Conservation (phyloP, 2,329 filamentous ascomycete species). For the Penicillium hesseltinei region DNA sequence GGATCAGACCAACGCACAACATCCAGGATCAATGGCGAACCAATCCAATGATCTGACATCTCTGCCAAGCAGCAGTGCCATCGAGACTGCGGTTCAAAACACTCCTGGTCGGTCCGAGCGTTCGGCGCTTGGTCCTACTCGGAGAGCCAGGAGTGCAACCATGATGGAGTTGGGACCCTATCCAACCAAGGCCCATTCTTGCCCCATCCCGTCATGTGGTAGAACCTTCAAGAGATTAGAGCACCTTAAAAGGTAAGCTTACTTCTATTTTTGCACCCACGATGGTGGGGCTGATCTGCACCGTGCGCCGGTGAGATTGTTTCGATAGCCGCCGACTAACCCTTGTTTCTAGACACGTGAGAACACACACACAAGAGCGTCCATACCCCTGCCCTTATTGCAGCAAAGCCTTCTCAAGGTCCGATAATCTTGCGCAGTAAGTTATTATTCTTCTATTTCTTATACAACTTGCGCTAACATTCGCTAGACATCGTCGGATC, state of each 20-base stretch:
- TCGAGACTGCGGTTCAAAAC: conserved; percentile 54
- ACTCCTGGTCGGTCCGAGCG: conserved; percentile 59
- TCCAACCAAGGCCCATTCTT: conserved; percentile 96
- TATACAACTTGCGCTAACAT: conserved; percentile 36
- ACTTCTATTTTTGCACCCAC: conserved; percentile 26
- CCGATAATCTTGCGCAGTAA: conserved; percentile 98
- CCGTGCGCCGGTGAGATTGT: conserved; percentile 39
- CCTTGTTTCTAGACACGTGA: conserved; percentile 75
- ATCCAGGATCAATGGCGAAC: conserved; percentile 64
- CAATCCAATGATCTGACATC: conserved; percentile 65
- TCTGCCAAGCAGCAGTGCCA: conserved; percentile 62
- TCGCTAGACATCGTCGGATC: conserved; percentile 65
- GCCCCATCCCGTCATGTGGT: conserved; percentile 97
- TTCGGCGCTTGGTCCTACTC: conserved; percentile 66
- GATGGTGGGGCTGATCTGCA: conserved; percentile 23
- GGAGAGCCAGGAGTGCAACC: conserved; percentile 88
- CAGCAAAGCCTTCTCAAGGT: conserved; percentile 97
- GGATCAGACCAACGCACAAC: conserved; percentile 75
- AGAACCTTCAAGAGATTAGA: conserved; percentile 98
- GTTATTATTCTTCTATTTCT: conserved; percentile 27
- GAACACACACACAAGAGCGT: conserved; percentile 98
- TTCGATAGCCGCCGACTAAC: conserved; percentile 54
- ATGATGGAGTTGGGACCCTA: conserved; percentile 96
- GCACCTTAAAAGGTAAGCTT: conserved; percentile 91
- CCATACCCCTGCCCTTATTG: conserved; percentile 97